Base-by-base conservation (phyloP, 2,329 filamentous ascomycete genomes). In the Dichotomopilus funicola region DNA sequence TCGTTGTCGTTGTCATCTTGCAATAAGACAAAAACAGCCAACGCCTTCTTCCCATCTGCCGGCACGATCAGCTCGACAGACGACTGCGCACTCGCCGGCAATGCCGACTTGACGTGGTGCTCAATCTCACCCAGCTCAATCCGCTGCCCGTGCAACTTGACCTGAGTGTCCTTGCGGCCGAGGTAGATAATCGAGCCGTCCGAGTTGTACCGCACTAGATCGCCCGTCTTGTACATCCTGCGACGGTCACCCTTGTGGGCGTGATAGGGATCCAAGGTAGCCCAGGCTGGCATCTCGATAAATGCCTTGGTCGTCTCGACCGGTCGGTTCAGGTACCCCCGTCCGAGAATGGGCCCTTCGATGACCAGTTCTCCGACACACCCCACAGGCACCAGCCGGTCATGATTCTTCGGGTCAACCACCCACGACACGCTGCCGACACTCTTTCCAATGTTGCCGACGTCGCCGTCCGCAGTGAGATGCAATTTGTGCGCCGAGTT, bases 81-180 rank as follows among this genome's bases (percentile, higher is more conserved):
- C 1, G 78, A 73, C 47, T 71, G 73, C 33, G 73, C 71, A 2
- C 70, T 70, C 0, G 66, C 54, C 0, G 76, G 75, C 33, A 55
- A 13, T 12, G 73, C 65, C 52, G 59, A 67, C 59, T 55, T 73
- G 36, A 68, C 65, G 31, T 72, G 72, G 6, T 62, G 57, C 49
- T 65, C 63, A 33, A 66, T 62, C 59, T 66, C 63, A 19, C 60
- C 63, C 5, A 77, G 67, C 64, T 76, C 82, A 54, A 79, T 69
- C 51, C 78, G 65, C 53, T 74, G 80, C 36, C 82, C 82, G 33
- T 74, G 72, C n/a, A 82, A 64, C 63, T 82, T 82, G 45, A 81
- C 72, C 63, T 81, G 78, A 0, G 71, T 72, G 62, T 82, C 78
- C 58, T 77, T 78, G 42, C 79, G 71, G 51, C 77, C 78, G 46